These are phyloP conservation scores for Pezicula rhizophila DNA, from an alignment of 2,329 filamentous ascomycete species.

Conservation along the genomic window DNA sequence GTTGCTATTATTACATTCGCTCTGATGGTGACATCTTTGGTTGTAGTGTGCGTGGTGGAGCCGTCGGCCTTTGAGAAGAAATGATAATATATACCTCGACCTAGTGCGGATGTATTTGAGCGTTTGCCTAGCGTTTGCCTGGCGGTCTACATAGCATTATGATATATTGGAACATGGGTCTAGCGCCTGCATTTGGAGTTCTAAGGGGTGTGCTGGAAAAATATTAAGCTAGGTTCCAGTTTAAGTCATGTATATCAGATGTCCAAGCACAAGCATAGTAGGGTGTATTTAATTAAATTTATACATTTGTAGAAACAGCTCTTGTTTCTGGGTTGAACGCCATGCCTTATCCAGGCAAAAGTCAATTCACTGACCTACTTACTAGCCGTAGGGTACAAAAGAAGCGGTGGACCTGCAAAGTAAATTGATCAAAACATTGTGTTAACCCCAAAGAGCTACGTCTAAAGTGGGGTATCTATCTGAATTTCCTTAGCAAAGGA, in stretches of 20 bases:
- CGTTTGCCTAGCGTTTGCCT: neutral
- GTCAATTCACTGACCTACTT: no score
- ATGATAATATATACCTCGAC: neutral
- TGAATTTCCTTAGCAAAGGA: constrained; percentile 4
- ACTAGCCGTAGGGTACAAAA: neutral
- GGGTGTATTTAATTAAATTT: no score
- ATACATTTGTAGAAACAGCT: no score
- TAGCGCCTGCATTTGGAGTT: no score
- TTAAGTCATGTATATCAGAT: no score
- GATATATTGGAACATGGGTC: no score
- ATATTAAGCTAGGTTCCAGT: no score
- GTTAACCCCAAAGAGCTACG: constrained; percentile 7
- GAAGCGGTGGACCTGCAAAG: neutral
- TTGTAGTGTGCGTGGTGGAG: constrained; percentile 54
- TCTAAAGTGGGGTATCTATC: constrained; percentile 17
- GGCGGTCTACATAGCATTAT: neutral
- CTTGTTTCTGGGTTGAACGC: no score
- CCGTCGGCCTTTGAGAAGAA: constrained; percentile 22
- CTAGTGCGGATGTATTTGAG: neutral
- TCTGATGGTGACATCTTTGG: constrained; percentile 54
- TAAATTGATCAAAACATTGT: neutral
- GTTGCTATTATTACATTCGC: constrained; percentile 60
- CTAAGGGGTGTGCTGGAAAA: no score
- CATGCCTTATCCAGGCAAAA: no score
- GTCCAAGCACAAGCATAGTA: no score